Percentiles rank a stretch among this genome's conserved stretches.
Evolutionary conservation across 1,284 basidiomycete genomes (phyloP).

Genomic region (Puccinia horiana): DNA sequence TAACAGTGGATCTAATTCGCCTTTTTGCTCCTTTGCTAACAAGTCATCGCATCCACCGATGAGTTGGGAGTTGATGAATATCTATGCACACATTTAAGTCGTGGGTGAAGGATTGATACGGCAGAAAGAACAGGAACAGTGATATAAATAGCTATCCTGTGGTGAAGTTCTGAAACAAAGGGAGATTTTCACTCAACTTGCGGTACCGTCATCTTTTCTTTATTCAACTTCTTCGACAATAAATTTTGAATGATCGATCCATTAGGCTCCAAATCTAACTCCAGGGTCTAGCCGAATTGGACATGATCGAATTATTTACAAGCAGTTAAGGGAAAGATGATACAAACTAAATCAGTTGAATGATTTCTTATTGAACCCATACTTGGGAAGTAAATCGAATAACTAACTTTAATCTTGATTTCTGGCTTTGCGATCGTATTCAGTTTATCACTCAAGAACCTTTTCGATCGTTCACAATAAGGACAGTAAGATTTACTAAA

Average conservation of each 20-base stretch:
- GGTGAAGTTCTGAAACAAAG: background rate
- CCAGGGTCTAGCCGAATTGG: background rate
- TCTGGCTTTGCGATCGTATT: background rate
- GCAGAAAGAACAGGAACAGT: background rate
- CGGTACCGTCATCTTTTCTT: conserved; percentile 10
- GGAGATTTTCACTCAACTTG: conserved; percentile 3
- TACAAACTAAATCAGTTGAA: background rate
- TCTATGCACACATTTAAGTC: background rate
- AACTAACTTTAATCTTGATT: conserved; percentile 19
- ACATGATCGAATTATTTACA: no score
- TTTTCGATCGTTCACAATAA: conserved; percentile 13
- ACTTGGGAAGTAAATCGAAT: background rate
- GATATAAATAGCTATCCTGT: background rate
- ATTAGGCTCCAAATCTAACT: background rate
- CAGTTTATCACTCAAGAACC: conserved; percentile 15
- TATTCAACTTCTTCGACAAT: background rate
- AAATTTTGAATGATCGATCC: background rate
- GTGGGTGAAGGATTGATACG: background rate
- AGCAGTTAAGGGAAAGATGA: background rate
- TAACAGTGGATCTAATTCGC: conserved; percentile 22
- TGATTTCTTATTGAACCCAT: background rate
- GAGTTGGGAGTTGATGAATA: conserved; percentile 19
- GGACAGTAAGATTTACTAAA: conserved; percentile 35
- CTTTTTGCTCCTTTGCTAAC: conserved; percentile 8
- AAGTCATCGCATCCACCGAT: conserved; percentile 32